Evolutionary conservation across 768 basidiomycete species (phyloP), one percentile per base, ranked within the genome.

Genomic region (Hebeloma cylindrosporum): DNA sequence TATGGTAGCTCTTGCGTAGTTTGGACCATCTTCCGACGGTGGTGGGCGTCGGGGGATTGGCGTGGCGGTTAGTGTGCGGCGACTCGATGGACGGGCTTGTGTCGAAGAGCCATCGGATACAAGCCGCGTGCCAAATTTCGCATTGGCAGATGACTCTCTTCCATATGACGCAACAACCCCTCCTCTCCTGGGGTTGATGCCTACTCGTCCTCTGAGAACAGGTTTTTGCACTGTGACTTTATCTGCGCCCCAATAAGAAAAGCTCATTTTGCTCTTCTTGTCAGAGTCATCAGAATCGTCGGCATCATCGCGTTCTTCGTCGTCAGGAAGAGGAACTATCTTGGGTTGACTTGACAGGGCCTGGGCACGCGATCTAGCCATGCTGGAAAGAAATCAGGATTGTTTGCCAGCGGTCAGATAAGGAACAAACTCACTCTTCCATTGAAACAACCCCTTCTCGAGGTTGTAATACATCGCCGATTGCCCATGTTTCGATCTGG

Each of bases 161-260:
- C 79, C 83, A 54, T 88, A 89, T 9, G 83, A 77, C 13, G 81
- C 74, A 10, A 69, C 56, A 20, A 65, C 65, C 21, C 65, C 71
- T 8, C 71, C 66, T 62, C 73, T 60, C 50, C 80, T 54, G 56
- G 75, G 57, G 57, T 68, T 56, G 52, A 62, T 67, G 41, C 59
- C 69, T 1, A 55, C 26, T 37, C 67, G 63, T 48, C 68, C 68
- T 60, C 83, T 85, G 56, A 83, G 61, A 29, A 81, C 63, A 2
- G 89, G 87, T 54, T 87, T 87, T 62, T 90, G 87, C 16, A 93
- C 79, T 1, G 90, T 93, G 57, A 93, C 78, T 66, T 90, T 90
- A 70, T 93, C 90, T 23, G 90, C 90, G 18, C 90, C 89, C 88
- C 89, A 92, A 60, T 92, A 93, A 4, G 88, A 91, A 67, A 92